Base-by-base conservation (phyloP, 148 eudicot species). In the Rheum nobile region DNA sequence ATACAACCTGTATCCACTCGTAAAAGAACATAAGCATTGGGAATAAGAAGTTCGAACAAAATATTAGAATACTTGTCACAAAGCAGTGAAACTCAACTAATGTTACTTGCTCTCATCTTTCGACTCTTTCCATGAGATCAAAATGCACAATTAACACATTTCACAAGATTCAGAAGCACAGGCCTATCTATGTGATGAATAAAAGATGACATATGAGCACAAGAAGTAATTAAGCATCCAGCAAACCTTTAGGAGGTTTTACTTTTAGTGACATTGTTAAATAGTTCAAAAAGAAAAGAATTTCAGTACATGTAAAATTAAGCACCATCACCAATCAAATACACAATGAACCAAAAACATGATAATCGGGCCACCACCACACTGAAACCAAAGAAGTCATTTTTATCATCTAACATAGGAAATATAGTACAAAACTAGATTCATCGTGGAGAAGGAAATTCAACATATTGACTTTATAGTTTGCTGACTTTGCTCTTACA, bases 1-100 rank as follows among this genome's bases (percentile, higher is more conserved):
- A 77, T 90, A 90, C 76, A 90, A 81, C 85, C 90, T 88, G 73
- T 21, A 41, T 17, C 4, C 54, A 41, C 37, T 44, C 31, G 7
- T 37, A 11, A 69, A 46, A 68, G 28, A 4, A 55, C 12, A 61
- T 12, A 61, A 29, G 26, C 12, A 28, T 24, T 55, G 32, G 65
- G 65, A 22, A 21, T 55, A 55, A 48, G 31, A 55, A 55, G 65
- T 32, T 55, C 65, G 24, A 9, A 55, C 65, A 26, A 9, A 55
- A 24, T 24, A 24, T 55, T 26, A 50, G 4, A 0, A 50, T 50
- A 50, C 57, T 21, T 17, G 24, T 13, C 37, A 12, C 67, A 61
- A 61, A 28, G 67, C 35, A 29, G 37, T 28, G 19, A 31, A 61
- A 54, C 63, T 54, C 63, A 24, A 24, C 29, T 21, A 54, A 4